Conservation (phyloP, 768 basidiomycete genomes). For the Lentinula raphanica region DNA sequence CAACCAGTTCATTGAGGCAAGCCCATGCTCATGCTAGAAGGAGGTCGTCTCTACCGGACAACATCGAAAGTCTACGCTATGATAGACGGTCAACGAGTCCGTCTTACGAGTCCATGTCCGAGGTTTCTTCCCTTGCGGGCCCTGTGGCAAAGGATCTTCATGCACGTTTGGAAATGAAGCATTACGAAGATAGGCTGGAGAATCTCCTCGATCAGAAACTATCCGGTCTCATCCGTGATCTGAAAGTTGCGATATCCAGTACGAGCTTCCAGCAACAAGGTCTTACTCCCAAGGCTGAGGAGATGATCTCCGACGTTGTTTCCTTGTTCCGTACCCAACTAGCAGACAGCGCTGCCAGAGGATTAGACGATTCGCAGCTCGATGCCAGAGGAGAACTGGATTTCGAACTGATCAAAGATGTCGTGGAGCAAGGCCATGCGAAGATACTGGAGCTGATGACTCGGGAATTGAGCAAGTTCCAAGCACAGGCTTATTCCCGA, state of each 20-base stretch:
- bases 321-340: conserved; percentile 64
- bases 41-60: conserved; percentile 52
- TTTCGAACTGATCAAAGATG: conserved; percentile 67
- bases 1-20: conserved; percentile 20
- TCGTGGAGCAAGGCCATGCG: conserved; percentile 62
- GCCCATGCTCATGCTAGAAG: conserved; percentile 32
- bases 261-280: conserved; percentile 19
- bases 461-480: conserved; percentile 50
- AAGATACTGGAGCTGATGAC: conserved; percentile 55
- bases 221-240: conserved; percentile 39
- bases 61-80: conserved; percentile 5
- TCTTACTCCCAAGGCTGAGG: conserved; percentile 46
- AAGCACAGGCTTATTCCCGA: conserved; percentile 15
- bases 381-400: conserved; percentile 77
- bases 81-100: not conserved
- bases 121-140: conserved; percentile 25
- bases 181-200: conserved; percentile 57
- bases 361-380: conserved; percentile 56
- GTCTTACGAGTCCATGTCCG: conserved; percentile 1
- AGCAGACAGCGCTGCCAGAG: conserved; percentile 53
- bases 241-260: conserved; percentile 17
- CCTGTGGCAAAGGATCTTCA: conserved; percentile 37
- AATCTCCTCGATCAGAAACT: conserved; percentile 69
- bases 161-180: conserved; percentile 52
- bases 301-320: conserved; percentile 62